Percentiles rank a stretch among this genome's conserved stretches.
Evolutionary conservation across 495 filamentous ascomycete species (phyloP).

Genomic region (Chaetomium fimeti): DNA sequence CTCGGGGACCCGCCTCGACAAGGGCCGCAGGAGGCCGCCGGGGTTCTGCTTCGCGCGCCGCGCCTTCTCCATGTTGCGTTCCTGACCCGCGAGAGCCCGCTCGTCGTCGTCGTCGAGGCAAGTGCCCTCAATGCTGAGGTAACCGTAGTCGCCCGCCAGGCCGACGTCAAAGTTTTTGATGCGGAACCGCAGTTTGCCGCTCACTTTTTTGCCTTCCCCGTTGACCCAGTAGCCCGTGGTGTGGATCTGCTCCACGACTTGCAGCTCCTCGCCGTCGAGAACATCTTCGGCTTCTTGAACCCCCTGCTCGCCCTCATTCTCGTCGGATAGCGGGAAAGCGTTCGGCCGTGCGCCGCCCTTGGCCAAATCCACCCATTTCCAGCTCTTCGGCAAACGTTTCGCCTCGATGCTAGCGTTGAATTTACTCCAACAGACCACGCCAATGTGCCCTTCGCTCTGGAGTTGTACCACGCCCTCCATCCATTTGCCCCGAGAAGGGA

Average conservation of each 20-base stretch:
- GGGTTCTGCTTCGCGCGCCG: conserved; percentile 37
- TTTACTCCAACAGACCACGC: conserved; percentile 50
- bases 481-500: conserved; percentile 47
- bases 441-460: conserved; percentile 50
- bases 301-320: conserved; percentile 24
- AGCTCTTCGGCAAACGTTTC: conserved; percentile 44
- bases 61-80: conserved; percentile 39
- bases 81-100: conserved; percentile 35
- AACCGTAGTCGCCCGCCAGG: conserved; percentile 50
- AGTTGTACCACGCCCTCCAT: conserved; percentile 51
- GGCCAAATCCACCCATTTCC: conserved; percentile 47
- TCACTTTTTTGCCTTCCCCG: conserved; percentile 37
- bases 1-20: conserved; percentile 44
- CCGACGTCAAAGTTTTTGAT: conserved; percentile 53
- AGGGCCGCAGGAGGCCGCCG: conserved; percentile 34
- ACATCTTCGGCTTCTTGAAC: conserved; percentile 29
- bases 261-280: conserved; percentile 33
- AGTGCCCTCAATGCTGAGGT: conserved; percentile 50
- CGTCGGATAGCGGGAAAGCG: conserved; percentile 11
- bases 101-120: conserved; percentile 47
- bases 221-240: conserved; percentile 52
- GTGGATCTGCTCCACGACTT: conserved; percentile 45
- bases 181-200: conserved; percentile 47
- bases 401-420: conserved; percentile 54
- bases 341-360: conserved; percentile 21